A percentile compares a stretch with the other conserved stretches of the same genome.
phyloP scores from a whole-genome alignment of 176 grass and related monocot species.

The Triticum timopheevii region DNA sequence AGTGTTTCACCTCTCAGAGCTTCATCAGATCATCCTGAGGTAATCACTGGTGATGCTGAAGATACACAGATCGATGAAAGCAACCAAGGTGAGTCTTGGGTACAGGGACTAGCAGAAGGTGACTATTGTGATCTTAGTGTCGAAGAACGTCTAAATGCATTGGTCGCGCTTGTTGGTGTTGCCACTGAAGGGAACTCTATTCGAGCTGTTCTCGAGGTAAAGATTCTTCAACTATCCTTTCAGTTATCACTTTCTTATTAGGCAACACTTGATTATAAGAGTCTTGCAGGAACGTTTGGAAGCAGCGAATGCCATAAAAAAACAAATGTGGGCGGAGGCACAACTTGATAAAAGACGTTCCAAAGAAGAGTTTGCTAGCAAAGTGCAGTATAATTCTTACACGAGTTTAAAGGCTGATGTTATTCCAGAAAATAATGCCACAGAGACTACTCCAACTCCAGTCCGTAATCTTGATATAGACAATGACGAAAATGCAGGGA shows the following conservation, averaged over 20 bases:
- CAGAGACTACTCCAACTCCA: slow-evolving; percentile 48
- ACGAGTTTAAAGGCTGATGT: slow-evolving; percentile 48
- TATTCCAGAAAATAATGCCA: slow-evolving; percentile 50
- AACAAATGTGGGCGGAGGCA: slow-evolving; percentile 97
- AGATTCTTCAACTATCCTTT: slow-evolving; percentile 8
- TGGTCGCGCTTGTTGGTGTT: slow-evolving; percentile 79
- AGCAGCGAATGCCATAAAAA: slow-evolving; percentile 92
- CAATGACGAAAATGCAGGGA: slow-evolving; percentile 40
- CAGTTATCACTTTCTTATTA: slow-evolving; percentile 22
- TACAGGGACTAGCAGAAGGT: slow-evolving; percentile 76
- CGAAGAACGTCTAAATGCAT: slow-evolving; percentile 83
- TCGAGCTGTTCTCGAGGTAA: slow-evolving; percentile 60
- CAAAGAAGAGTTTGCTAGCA: slow-evolving; percentile 76
- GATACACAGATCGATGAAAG: slow-evolving; percentile 79
- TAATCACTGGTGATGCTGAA: slow-evolving; percentile 49
- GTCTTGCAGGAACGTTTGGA: slow-evolving; percentile 87
- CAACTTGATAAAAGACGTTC: slow-evolving; percentile 87
- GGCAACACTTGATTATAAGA: slow-evolving; percentile 20
- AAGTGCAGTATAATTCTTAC: slow-evolving; percentile 67
- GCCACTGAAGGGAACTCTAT: slow-evolving; percentile 78
- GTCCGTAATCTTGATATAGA: slow-evolving; percentile 40
- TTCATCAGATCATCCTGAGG: slow-evolving; percentile 50
- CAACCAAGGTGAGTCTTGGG: slow-evolving; percentile 77
- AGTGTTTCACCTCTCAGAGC: slow-evolving; percentile 38
- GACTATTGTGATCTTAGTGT: slow-evolving; percentile 91